Percentiles rank a stretch among this genome's conserved stretches.
These are phyloP conservation scores for Tetrahymena malaccensis DNA, from an alignment of 73 alveolate genomes.

Conservation along the genomic window DNA sequence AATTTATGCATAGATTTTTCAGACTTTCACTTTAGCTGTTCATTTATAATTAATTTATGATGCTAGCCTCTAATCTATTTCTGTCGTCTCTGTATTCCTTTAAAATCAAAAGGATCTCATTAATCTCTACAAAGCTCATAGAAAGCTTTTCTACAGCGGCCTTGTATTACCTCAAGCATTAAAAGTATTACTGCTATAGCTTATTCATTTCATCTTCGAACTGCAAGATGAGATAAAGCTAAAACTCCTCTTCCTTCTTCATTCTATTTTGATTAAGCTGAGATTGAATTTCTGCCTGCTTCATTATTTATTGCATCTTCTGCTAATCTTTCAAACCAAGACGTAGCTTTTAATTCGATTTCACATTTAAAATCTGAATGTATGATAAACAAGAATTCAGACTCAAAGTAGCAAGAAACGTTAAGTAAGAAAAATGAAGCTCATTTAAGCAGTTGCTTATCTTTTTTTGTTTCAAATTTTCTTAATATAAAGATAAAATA, in stretches of 20 bases:
- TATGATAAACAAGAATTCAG: neutral
- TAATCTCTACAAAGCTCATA: neutral
- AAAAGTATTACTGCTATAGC: neutral
- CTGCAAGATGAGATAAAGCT: neutral
- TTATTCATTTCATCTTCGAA: neutral
- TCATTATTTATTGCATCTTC: neutral
- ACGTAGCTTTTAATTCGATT: neutral
- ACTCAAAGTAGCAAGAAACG: neutral
- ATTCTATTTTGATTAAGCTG: neutral
- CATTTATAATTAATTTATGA: neutral
- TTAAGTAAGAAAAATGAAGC: neutral
- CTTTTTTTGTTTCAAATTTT: neutral
- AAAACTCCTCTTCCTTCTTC: neutral
- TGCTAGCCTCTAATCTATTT: neutral
- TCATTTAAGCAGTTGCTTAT: neutral
- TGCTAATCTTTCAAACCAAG: neutral
- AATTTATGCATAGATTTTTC: neutral
- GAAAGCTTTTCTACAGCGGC: neutral
- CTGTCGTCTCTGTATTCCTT: neutral
- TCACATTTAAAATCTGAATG: no score
- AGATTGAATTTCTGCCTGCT: neutral
- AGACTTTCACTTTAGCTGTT: neutral
- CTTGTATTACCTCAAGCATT: neutral
- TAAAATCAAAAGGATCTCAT: neutral
- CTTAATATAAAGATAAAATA: neutral